phyloP scores from a whole-genome alignment of 441 rosid species.

The Eutrema salsugineum region DNA sequence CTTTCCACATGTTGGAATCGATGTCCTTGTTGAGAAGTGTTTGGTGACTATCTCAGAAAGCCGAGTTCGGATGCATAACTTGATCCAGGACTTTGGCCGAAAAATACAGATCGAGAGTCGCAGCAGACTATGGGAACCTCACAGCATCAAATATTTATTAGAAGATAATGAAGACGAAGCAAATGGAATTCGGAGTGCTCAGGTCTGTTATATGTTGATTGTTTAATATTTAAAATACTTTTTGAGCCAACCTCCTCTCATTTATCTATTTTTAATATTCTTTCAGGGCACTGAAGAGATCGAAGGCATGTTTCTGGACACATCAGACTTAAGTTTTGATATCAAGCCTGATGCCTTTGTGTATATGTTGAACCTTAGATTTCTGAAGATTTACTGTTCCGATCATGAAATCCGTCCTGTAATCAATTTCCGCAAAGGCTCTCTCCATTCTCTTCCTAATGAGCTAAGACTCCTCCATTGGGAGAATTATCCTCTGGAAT shows the following conservation, averaged over 20 bases:
- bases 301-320: conserved; percentile 12
- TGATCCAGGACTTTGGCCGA: conserved; percentile 28
- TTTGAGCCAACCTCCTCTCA: not conserved
- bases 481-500: conserved; percentile 27
- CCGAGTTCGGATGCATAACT: conserved; percentile 28
- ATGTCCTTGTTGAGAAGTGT: conserved; percentile 18
- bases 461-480: conserved; percentile 30
- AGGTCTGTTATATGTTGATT: not conserved
- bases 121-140: conserved; percentile 15
- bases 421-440: not conserved
- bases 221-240: not conserved
- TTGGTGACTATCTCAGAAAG: conserved; percentile 1
- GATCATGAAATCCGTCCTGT: not conserved
- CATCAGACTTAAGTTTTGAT: not conserved
- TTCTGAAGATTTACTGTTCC: not conserved
- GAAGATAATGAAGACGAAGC: not conserved
- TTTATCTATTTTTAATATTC: not conserved
- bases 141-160: not conserved
- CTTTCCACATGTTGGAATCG: conserved; percentile 13
- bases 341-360: not conserved
- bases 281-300: conserved; percentile 17
- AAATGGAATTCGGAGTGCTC: not conserved
- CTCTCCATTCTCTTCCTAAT: not conserved
- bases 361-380: conserved; percentile 22
- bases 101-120: conserved; percentile 12